These are phyloP conservation scores for Acanthamoeba sp. DNA, from an alignment of 208 protist genomes.

Conservation along the genomic window DNA sequence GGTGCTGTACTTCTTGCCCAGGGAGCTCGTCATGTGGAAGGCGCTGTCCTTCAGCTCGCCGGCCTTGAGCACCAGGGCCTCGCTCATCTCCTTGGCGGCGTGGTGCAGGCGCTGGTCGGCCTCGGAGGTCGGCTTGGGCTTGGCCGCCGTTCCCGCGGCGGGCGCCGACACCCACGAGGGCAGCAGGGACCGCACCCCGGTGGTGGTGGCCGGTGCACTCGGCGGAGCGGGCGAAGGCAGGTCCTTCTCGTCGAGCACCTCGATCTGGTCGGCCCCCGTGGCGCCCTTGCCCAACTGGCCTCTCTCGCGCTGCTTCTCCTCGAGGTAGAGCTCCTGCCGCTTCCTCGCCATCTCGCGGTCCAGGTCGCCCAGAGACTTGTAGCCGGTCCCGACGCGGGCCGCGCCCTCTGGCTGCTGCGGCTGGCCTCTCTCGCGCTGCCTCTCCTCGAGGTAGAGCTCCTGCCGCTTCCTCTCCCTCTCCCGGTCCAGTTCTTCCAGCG, in stretches of 20 bases:
- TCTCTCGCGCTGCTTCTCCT: background rate
- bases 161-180: background rate
- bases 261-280: background rate
- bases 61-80: slow-evolving; percentile 5
- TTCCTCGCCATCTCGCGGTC: background rate
- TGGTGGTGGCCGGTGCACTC: background rate
- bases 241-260: slow-evolving; percentile 7
- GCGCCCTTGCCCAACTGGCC: background rate
- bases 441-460: background rate
- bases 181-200: background rate
- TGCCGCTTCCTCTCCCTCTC: background rate
- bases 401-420: too few species aligned
- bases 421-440: background rate
- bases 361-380: background rate
- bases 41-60: slow-evolving; percentile 42
- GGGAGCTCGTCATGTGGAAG: background rate
- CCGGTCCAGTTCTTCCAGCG: slow-evolving; percentile 1
- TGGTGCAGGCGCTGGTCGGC: slow-evolving; percentile 9
- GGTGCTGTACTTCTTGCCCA: slow-evolving; percentile 4
- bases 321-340: slow-evolving; percentile 13
- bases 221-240: background rate
- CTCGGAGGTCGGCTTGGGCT: background rate
- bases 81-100: slow-evolving; percentile 18
- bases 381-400: background rate
- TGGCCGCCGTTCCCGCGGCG: too few species aligned